Conservation (phyloP, 163 green algal genomes). For the Volvox carteri region DNA sequence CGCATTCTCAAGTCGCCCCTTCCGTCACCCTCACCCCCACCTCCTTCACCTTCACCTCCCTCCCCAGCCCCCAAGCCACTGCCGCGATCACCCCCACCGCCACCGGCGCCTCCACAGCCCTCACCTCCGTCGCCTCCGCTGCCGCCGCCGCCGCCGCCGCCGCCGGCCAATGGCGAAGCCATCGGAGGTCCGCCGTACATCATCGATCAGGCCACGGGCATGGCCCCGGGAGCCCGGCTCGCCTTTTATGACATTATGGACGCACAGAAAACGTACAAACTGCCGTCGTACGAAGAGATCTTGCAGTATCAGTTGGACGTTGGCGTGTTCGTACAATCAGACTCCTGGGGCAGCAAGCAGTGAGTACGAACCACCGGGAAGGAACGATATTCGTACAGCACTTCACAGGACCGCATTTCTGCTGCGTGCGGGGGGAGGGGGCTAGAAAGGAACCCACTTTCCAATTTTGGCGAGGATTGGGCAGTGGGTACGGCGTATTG, state of each 20-base stretch:
- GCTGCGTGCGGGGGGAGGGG: too few species aligned
- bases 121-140: not conserved
- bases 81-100: not conserved
- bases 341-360: conserved; percentile 87
- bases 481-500: too few species aligned
- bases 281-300: conserved; percentile 8
- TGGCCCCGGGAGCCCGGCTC: conserved; percentile 84
- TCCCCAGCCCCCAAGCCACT: not conserved
- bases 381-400: too few species aligned
- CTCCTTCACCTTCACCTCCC: not conserved
- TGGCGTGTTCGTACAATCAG: conserved; percentile 87
- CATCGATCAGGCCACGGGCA: conserved; percentile 66
- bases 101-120: not conserved
- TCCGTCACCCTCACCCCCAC: too few species aligned
- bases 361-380: too few species aligned
- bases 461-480: too few species aligned
- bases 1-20: too few species aligned
- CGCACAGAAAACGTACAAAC: not conserved
- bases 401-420: too few species aligned
- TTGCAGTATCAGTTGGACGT: conserved; percentile 38
- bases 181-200: not conserved
- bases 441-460: too few species aligned
- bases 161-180: not conserved
- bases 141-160: not conserved
- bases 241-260: conserved; percentile 84